phyloP scores from a whole-genome alignment of 1,284 basidiomycete genomes.

The Cryptococcus hybrid region DNA sequence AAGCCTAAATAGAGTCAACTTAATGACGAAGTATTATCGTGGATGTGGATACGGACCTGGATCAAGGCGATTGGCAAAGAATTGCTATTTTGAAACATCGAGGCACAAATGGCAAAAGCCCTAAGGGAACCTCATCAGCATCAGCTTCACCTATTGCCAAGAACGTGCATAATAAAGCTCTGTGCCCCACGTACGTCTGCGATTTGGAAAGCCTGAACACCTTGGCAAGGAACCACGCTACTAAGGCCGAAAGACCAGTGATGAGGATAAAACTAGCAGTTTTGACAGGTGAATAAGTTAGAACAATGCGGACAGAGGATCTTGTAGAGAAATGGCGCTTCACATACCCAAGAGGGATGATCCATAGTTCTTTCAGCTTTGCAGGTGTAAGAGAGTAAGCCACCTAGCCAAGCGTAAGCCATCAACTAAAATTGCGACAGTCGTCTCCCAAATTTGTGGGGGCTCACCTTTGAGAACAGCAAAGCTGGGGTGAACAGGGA shows the following conservation, averaged over 20 bases:
- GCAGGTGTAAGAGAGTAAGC: conserved; percentile 55
- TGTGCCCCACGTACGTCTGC: conserved; percentile 42
- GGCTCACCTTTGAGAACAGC: conserved; percentile 86
- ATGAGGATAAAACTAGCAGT: conserved; percentile 61
- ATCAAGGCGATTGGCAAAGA: conserved; percentile 84
- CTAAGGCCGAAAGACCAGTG: conserved; percentile 59
- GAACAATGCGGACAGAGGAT: not conserved
- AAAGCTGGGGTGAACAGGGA: conserved; percentile 89
- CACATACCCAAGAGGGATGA: conserved; percentile 77
- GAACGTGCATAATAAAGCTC: not conserved
- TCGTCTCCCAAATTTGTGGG: conserved; percentile 30
- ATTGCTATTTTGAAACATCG: conserved; percentile 61
- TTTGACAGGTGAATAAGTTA: not conserved
- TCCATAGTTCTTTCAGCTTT: conserved; percentile 84
- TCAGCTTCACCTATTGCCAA: not conserved
- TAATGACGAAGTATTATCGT: no score
- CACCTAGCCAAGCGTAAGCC: conserved; percentile 22
- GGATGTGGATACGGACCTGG: conserved; percentile 19
- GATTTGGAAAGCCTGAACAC: conserved; percentile 48
- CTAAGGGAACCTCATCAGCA: conserved; percentile 49
- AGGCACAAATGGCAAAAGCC: conserved; percentile 77
- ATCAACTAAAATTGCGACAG: not conserved
- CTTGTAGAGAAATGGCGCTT: not conserved
- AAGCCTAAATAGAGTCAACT: conserved; percentile 59
- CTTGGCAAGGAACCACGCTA: conserved; percentile 49